Percentiles rank a stretch among this genome's conserved stretches.
phyloP scores from a whole-genome alignment of 176 grass and related monocot species.

The Rhipidocladum racemiflorum region DNA sequence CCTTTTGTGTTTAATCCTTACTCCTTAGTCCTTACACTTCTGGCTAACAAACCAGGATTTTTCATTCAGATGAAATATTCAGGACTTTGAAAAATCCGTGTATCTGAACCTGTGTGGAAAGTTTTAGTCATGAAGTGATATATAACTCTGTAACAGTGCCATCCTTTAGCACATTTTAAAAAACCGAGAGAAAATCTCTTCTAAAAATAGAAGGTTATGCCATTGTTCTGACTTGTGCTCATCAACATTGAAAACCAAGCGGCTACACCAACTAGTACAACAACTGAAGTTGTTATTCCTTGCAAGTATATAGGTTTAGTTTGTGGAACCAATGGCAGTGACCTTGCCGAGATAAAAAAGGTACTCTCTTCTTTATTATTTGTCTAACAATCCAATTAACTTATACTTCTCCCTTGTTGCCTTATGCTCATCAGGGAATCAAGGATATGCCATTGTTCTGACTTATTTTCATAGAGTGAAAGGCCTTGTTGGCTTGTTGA shows the following conservation, averaged over 20 bases:
- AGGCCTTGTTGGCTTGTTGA: not conserved
- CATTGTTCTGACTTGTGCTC: constrained; percentile 23
- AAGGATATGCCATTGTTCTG: constrained; percentile 13
- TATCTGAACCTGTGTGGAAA: not conserved
- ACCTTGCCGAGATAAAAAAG: constrained; percentile 59
- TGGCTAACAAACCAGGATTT: not conserved
- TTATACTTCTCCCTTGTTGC: not conserved
- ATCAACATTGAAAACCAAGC: constrained; percentile 48
- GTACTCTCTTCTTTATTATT: constrained; percentile 38
- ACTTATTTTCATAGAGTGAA: not conserved
- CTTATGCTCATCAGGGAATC: constrained; percentile 12
- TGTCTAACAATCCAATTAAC: constrained; percentile 13
- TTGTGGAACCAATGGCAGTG: constrained; percentile 49
- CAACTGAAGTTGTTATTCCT: constrained; percentile 62
- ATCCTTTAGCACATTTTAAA: not conserved
- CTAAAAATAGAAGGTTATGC: not conserved
- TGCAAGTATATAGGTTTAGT: constrained; percentile 51
- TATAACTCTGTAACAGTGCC: constrained; percentile 1
- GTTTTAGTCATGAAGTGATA: not conserved
- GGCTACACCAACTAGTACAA: constrained; percentile 35
- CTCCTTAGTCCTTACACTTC: not conserved
- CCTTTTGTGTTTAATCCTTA: too few relatives aligned
- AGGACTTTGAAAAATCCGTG: not conserved
- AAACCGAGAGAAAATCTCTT: not conserved
- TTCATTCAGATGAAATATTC: not conserved